These are phyloP conservation scores for Microcos paniculata DNA, from an alignment of 345 rosid genomes.

Conservation along the genomic window DNA sequence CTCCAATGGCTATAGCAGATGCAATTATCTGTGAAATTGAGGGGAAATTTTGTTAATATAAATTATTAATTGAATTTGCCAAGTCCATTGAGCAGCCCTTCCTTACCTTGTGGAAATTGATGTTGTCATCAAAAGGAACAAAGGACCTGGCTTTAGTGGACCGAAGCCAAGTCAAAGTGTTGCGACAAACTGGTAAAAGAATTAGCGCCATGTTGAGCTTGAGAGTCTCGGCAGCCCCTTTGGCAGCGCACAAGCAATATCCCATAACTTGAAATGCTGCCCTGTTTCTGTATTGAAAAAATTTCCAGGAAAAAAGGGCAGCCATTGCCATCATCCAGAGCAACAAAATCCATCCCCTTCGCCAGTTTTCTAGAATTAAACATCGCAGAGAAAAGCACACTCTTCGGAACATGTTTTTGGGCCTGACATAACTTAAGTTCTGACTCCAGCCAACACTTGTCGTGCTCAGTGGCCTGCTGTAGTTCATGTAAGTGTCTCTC, in stretches of 20 bases:
- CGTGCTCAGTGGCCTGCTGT: conserved; percentile 83
- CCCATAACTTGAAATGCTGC: conserved; percentile 88
- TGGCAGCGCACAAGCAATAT: conserved; percentile 74
- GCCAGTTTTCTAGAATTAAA: conserved; percentile 80
- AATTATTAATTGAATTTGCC: not conserved
- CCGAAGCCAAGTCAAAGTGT: conserved; percentile 89
- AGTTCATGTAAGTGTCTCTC: conserved; percentile 85
- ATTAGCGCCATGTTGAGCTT: conserved; percentile 97
- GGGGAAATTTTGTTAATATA: not conserved
- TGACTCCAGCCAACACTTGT: conserved; percentile 70
- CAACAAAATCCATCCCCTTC: conserved; percentile 67
- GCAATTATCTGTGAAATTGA: conserved; percentile 62
- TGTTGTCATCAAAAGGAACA: conserved; percentile 82
- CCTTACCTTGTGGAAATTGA: conserved; percentile 89
- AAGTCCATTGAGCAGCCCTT: not conserved
- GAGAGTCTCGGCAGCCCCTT: conserved; percentile 97
- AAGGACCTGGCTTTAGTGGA: conserved; percentile 67
- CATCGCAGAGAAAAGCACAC: conserved; percentile 37
- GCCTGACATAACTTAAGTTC: conserved; percentile 45
- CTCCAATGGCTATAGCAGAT: conserved; percentile 62
- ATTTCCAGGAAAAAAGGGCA: conserved; percentile 84
- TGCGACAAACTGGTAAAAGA: conserved; percentile 92
- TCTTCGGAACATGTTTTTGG: conserved; percentile 37
- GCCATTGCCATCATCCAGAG: conserved; percentile 67
- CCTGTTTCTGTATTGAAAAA: conserved; percentile 64